phyloP scores from a whole-genome alignment of 2,329 filamentous ascomycete genomes.

The Exophiala alcalophila region DNA sequence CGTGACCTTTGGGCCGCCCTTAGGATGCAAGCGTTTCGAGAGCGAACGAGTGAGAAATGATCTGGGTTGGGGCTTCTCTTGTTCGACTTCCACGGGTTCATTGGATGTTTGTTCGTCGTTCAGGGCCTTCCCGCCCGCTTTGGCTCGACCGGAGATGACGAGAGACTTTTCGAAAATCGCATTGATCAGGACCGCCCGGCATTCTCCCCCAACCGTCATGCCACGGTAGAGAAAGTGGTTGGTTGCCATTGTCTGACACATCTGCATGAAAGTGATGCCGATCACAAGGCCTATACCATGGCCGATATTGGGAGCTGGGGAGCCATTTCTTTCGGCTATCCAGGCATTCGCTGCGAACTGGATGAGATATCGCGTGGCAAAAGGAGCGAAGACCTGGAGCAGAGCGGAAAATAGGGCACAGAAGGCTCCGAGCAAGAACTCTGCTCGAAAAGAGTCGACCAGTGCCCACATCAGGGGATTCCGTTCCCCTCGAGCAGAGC shows the following conservation, averaged over 20 bases:
- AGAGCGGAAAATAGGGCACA: slow-evolving; percentile 72
- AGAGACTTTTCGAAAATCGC: slow-evolving; percentile 91
- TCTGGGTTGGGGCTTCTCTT: slow-evolving; percentile 36
- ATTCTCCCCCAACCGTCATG: slow-evolving; percentile 86
- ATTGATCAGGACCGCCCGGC: slow-evolving; percentile 75
- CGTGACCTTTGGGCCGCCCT: slow-evolving; percentile 38
- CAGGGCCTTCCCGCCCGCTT: slow-evolving; percentile 68
- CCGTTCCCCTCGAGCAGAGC: slow-evolving; percentile 66
- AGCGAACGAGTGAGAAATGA: slow-evolving; percentile 29
- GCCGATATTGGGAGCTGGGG: slow-evolving; percentile 64
- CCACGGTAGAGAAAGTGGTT: slow-evolving; percentile 93
- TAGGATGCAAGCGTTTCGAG: slow-evolving; percentile 41
- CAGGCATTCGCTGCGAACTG: slow-evolving; percentile 79
- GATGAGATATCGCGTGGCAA: slow-evolving; percentile 81
- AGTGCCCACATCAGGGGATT: slow-evolving; percentile 75
- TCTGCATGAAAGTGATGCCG: slow-evolving; percentile 81
- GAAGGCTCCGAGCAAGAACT: slow-evolving; percentile 80
- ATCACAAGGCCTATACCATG: slow-evolving; percentile 78
- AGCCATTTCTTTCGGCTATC: slow-evolving; percentile 53
- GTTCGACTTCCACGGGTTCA: slow-evolving; percentile 45
- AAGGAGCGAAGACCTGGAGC: slow-evolving; percentile 76
- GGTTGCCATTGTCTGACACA: slow-evolving; percentile 72
- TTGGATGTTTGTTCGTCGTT: slow-evolving; percentile 50
- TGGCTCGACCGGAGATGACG: slow-evolving; percentile 81
- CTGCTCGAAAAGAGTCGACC: slow-evolving; percentile 78